Conservation (phyloP, 2,329 filamentous ascomycete genomes). For the Saccharata proteae region DNA sequence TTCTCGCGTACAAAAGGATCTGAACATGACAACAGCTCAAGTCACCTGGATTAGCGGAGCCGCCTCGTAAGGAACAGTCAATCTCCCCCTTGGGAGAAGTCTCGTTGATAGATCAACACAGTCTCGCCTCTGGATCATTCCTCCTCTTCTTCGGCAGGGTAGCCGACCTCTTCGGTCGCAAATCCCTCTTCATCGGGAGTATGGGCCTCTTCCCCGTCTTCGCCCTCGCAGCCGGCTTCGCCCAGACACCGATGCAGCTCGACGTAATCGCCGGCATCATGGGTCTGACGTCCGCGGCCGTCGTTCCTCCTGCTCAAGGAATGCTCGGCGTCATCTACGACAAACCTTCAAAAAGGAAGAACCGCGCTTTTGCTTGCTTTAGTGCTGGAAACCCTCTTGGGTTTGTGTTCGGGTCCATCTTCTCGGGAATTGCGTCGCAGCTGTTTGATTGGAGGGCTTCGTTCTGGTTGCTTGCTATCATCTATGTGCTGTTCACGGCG, state of each 20-base stretch:
- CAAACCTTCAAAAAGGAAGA: slow-evolving; percentile 50
- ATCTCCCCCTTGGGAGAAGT: neutral
- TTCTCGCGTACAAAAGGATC: slow-evolving; percentile 45
- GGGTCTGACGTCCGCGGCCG: slow-evolving; percentile 51
- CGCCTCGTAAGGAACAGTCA: slow-evolving; percentile 34
- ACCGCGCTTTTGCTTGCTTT: slow-evolving; percentile 52
- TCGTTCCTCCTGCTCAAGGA: slow-evolving; percentile 52
- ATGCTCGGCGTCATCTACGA: slow-evolving; percentile 52
- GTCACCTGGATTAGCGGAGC: slow-evolving; percentile 57
- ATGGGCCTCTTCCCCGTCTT: slow-evolving; percentile 48
- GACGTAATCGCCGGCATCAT: slow-evolving; percentile 52
- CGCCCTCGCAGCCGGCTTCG: slow-evolving; percentile 47
- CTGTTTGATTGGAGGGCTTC: slow-evolving; percentile 52
- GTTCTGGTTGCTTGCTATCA: slow-evolving; percentile 50
- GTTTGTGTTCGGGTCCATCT: slow-evolving; percentile 46
- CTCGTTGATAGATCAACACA: slow-evolving; percentile 13
- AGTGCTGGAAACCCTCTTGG: slow-evolving; percentile 45
- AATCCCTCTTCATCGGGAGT: slow-evolving; percentile 46
- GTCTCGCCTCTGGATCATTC: slow-evolving; percentile 50
- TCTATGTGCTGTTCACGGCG: slow-evolving; percentile 48
- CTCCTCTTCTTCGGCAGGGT: slow-evolving; percentile 55
- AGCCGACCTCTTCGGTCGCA: slow-evolving; percentile 55
- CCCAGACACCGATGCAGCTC: slow-evolving; percentile 45
- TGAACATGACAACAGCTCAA: slow-evolving; percentile 52
- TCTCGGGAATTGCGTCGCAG: slow-evolving; percentile 49